A percentile compares a stretch with the other conserved stretches of the same genome.
Evolutionary conservation across 1,284 basidiomycete species (phyloP).

Genomic region (Cryptococcus maquisensis): DNA sequence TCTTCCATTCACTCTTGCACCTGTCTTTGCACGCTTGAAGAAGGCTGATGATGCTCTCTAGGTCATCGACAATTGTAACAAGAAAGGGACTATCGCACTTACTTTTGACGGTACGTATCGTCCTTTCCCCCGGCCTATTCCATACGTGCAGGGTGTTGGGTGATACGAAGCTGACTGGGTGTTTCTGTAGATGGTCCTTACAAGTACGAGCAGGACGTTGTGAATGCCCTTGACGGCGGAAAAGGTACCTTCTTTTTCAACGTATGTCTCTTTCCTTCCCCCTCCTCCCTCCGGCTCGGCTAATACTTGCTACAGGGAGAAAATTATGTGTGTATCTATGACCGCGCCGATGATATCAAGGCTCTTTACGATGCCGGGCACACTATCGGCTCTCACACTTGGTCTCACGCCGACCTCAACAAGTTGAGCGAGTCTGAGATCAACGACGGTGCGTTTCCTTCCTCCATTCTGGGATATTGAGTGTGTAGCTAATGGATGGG

Average conservation of each 20-base stretch:
- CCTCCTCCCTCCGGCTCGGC: neutral
- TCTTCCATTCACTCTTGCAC: constrained; percentile 5
- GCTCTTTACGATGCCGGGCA: constrained; percentile 46
- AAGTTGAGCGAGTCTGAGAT: constrained; percentile 47
- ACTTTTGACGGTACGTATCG: constrained; percentile 53
- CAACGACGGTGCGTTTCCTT: constrained; percentile 45
- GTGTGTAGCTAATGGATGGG: neutral
- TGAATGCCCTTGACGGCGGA: constrained; percentile 49
- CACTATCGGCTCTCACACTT: constrained; percentile 58
- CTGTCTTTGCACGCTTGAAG: constrained; percentile 9
- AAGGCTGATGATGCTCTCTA: constrained; percentile 4
- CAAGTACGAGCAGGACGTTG: constrained; percentile 50
- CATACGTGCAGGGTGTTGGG: too few relatives aligned
- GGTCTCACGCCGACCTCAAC: constrained; percentile 55
- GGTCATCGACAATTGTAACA: constrained; percentile 39
- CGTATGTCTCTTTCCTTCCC: constrained; percentile 23
- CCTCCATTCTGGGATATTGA: neutral
- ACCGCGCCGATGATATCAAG: constrained; percentile 38
- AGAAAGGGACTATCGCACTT: constrained; percentile 46
- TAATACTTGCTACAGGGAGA: constrained; percentile 14
- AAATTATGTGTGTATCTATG: constrained; percentile 56
- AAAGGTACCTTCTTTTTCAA: constrained; percentile 60
- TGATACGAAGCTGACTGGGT: neutral
- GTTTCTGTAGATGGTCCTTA: constrained; percentile 52
- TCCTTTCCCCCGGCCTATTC: too few relatives aligned